These are phyloP conservation scores for Selenicereus undatus DNA, from an alignment of 148 eudicot genomes.

Conservation along the genomic window DNA sequence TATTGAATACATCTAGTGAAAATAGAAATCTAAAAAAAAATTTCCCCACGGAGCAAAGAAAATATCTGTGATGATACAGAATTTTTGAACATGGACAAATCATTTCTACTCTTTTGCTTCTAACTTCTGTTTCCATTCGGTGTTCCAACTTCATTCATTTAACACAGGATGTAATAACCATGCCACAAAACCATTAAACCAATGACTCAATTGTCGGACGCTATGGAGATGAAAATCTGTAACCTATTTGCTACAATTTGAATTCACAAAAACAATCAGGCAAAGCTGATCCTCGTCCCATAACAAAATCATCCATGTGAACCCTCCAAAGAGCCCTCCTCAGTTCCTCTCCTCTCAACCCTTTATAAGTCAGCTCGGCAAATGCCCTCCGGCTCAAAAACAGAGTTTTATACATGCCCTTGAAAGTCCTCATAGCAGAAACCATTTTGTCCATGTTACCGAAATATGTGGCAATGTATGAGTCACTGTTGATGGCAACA, in stretches of 20 bases:
- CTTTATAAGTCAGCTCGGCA: slow-evolving; percentile 54
- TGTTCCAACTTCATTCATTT: neutral
- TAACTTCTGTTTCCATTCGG: neutral
- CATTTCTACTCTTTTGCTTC: neutral
- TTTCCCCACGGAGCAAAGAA: no score
- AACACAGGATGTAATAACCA: neutral
- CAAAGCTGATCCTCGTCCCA: slow-evolving; percentile 86
- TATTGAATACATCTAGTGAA: no score
- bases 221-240: neutral
- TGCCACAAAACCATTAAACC: neutral
- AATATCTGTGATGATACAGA: neutral
- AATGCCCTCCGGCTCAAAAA: slow-evolving; percentile 71
- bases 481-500: slow-evolving; percentile 75
- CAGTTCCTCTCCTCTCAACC: slow-evolving; percentile 49
- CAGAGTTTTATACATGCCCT: slow-evolving; percentile 68
- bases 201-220: neutral
- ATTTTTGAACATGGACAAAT: neutral
- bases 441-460: slow-evolving; percentile 99
- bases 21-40: no score
- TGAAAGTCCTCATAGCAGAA: slow-evolving; percentile 83
- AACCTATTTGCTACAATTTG: slow-evolving; percentile 31
- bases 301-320: slow-evolving; percentile 71
- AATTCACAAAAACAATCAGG: slow-evolving; percentile 94
- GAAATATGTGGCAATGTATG: slow-evolving; percentile 82
- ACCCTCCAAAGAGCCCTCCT: slow-evolving; percentile 61